Conservation (phyloP, 192 early-diverging fungal species). For the Rhizoclosmatium sp. region DNA sequence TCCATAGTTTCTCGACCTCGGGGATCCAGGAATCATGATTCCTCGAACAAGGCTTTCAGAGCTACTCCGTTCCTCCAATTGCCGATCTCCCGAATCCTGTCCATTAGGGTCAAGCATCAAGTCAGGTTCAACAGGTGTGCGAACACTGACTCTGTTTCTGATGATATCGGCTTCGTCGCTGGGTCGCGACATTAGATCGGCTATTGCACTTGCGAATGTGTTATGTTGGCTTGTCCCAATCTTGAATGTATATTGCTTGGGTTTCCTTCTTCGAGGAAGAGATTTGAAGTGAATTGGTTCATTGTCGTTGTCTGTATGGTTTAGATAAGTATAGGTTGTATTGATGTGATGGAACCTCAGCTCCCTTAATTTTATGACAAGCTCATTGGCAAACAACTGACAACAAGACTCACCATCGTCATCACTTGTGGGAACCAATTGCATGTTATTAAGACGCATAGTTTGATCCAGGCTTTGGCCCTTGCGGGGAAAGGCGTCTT, state of each 20-base stretch:
- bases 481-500: conserved; percentile 12
- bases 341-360: background rate
- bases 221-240: conserved; percentile 8
- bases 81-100: background rate
- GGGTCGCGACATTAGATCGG: background rate
- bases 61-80: too few relatives aligned
- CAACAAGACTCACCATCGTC: background rate
- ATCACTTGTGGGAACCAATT: background rate
- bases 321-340: background rate
- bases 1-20: too few relatives aligned
- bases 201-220: conserved; percentile 12
- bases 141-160: background rate
- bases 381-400: background rate
- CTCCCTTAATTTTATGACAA: background rate
- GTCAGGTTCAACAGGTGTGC: background rate
- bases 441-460: background rate
- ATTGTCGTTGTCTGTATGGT: background rate
- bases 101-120: background rate
- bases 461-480: too few relatives aligned
- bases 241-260: background rate
- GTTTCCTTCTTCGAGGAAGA: background rate
- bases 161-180: conserved; percentile 3
- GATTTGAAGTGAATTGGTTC: too few relatives aligned
- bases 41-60: background rate
- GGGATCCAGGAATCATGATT: conserved; percentile 3